Percentiles rank a stretch among this genome's conserved stretches.
Evolutionary conservation across 371 early-diverging fungal genomes (phyloP).

Genomic region (Rhizopus microsporus): DNA sequence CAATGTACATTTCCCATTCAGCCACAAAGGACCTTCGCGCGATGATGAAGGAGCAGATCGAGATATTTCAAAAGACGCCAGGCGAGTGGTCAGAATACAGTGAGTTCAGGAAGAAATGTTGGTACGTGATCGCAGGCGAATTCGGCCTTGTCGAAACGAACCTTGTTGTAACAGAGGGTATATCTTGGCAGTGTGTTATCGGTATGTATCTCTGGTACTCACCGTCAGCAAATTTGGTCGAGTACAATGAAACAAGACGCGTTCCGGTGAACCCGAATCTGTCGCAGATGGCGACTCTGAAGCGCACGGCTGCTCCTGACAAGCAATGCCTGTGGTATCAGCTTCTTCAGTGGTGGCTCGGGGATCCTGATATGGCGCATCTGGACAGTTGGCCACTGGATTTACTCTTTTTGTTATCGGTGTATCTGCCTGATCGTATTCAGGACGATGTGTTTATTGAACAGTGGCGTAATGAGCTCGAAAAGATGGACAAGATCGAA

Average conservation of each 20-base stretch:
- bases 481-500: constrained; percentile 13
- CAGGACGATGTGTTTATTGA: neutral
- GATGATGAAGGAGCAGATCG: constrained; percentile 5
- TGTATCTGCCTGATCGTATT: constrained; percentile 7
- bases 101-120: constrained; percentile 14
- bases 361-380: constrained; percentile 3
- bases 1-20: constrained; percentile 19
- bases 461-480: constrained; percentile 18
- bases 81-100: neutral
- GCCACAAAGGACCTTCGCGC: constrained; percentile 3
- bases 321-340: constrained; percentile 23
- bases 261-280: neutral
- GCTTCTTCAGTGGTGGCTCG: constrained; percentile 18
- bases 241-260: constrained; percentile 4
- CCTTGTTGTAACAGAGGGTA: constrained; percentile 10
- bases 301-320: constrained; percentile 13
- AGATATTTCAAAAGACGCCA: neutral
- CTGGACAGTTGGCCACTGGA: constrained; percentile 21
- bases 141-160: constrained; percentile 6
- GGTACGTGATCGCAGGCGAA: constrained; percentile 14
- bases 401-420: constrained; percentile 14
- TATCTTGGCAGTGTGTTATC: constrained; percentile 19
- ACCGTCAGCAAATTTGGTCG: neutral
- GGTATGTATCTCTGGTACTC: constrained; percentile 25
- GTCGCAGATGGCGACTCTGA: neutral